These are phyloP conservation scores for Stygiomarasmius scandens DNA, from an alignment of 1,284 basidiomycete genomes.

Conservation along the genomic window DNA sequence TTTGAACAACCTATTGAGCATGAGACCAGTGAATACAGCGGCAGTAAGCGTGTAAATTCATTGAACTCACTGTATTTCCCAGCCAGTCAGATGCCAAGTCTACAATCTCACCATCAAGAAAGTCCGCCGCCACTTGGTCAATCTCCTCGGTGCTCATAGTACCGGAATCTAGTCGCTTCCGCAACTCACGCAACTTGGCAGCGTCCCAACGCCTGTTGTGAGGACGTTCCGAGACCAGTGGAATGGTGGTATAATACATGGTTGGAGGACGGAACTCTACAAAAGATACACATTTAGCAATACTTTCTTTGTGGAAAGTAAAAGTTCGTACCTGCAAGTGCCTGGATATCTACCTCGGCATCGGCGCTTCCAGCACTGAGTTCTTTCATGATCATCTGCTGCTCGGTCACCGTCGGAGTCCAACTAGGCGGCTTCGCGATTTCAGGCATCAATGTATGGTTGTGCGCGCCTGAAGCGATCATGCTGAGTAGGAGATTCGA, in stretches of 20 bases:
- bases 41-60: background rate
- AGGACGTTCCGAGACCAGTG: conserved; percentile 80
- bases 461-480: conserved; percentile 84
- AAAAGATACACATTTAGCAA: background rate
- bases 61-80: conserved; percentile 83
- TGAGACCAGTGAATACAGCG: conserved; percentile 15
- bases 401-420: conserved; percentile 77
- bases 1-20: conserved; percentile 79
- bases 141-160: conserved; percentile 86
- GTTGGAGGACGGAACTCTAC: conserved; percentile 84
- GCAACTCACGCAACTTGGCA: conserved; percentile 90
- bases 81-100: conserved; percentile 98
- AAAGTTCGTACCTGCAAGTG: conserved; percentile 72
- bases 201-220: conserved; percentile 91
- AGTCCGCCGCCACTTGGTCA: conserved; percentile 87
- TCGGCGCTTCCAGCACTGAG: conserved; percentile 78
- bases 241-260: conserved; percentile 94
- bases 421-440: conserved; percentile 61
- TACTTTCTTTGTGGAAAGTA: conserved; percentile 11
- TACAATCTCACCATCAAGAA: conserved; percentile 90
- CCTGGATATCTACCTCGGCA: conserved; percentile 81
- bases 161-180: conserved; percentile 87
- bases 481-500: conserved; percentile 89
- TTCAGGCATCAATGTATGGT: conserved; percentile 53
- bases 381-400: conserved; percentile 96